A percentile compares a stretch with the other conserved stretches of the same genome.
phyloP scores from a whole-genome alignment of 805 yeast genomes.

The Candida adriatica region DNA sequence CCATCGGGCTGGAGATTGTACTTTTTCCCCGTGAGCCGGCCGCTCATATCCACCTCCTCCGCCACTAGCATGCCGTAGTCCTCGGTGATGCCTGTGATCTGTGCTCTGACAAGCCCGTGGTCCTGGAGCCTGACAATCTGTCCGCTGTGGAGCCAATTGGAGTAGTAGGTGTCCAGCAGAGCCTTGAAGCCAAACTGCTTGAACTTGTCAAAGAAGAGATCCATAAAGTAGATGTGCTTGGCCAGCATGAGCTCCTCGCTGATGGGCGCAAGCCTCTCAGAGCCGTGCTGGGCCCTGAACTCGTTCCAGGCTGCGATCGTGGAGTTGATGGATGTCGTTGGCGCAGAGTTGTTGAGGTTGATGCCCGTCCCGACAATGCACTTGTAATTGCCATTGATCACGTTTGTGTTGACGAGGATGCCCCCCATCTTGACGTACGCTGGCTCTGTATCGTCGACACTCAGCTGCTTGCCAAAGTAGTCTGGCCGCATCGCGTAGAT shows the following conservation, averaged over 20 bases:
- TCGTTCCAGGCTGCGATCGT: conserved; percentile 58
- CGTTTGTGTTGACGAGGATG: conserved; percentile 72
- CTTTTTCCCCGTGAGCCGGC: conserved; percentile 42
- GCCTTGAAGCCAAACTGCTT: conserved; percentile 57
- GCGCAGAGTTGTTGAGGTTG: conserved; percentile 78
- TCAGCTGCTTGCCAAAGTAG: conserved; percentile 34
- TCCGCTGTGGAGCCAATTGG: conserved; percentile 76
- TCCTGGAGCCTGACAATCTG: conserved; percentile 68
- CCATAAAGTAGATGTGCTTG: conserved; percentile 55
- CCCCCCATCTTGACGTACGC: conserved; percentile 79
- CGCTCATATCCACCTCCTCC: conserved; percentile 47
- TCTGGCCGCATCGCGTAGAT: conserved; percentile 70
- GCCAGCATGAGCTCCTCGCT: conserved; percentile 54
- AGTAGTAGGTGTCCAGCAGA: conserved; percentile 65
- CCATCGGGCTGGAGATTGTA: conserved; percentile 93
- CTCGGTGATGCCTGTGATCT: conserved; percentile 70
- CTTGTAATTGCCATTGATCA: conserved; percentile 50
- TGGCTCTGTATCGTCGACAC: conserved; percentile 49
- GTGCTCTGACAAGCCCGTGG: conserved; percentile 46
- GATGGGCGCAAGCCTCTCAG: conserved; percentile 21
- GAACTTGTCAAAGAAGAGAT: conserved; percentile 54
- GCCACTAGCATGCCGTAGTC: conserved; percentile 84
- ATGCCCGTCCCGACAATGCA: conserved; percentile 83
- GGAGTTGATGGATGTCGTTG: conserved; percentile 81
- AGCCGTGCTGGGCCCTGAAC: conserved; percentile 36